Percentiles rank a stretch among this genome's conserved stretches.
phyloP scores from a whole-genome alignment of 2,329 filamentous ascomycete genomes.

The Uncinocarpus reesii region DNA sequence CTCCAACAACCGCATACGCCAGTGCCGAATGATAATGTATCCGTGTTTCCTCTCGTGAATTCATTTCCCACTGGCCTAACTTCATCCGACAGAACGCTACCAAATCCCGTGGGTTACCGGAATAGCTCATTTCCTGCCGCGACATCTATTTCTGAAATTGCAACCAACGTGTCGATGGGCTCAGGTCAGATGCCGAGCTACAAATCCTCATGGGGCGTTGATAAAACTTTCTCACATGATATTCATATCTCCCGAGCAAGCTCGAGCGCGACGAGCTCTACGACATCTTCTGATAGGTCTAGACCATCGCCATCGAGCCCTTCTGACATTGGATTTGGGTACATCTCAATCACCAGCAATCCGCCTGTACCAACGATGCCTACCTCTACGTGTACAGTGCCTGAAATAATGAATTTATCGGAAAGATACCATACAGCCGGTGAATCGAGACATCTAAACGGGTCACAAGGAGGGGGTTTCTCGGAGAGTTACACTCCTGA shows the following conservation, averaged over 20 bases:
- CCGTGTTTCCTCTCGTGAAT: conserved; percentile 20
- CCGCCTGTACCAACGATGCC: conserved; percentile 3
- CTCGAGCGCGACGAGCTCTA: conserved; percentile 6
- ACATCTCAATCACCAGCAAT: conserved; percentile 15
- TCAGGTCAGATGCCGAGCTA: not conserved
- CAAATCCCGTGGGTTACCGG: conserved; percentile 25
- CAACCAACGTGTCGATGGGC: not conserved
- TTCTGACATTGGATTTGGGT: conserved; percentile 16
- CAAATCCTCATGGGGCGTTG: conserved; percentile 7
- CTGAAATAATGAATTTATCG: not conserved
- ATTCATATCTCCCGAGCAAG: conserved; percentile 7
- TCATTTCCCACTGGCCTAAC: conserved; percentile 21
- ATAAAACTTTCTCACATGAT: conserved; percentile 2
- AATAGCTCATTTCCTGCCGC: conserved; percentile 11
- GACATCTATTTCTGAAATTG: not conserved
- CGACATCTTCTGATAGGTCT: conserved; percentile 3
- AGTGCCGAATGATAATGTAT: conserved; percentile 22
- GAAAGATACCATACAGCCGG: conserved; percentile 2
- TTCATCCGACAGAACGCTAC: conserved; percentile 28
- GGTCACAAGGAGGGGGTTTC: not conserved
- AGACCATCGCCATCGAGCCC: conserved; percentile 15
- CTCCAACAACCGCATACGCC: conserved; percentile 18
- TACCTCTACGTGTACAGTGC: conserved; percentile 4
- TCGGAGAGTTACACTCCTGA: conserved; percentile 6
- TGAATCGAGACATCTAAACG: not conserved